Base-by-base conservation (phyloP, 768 basidiomycete species). In the Agrocybe praecox region DNA sequence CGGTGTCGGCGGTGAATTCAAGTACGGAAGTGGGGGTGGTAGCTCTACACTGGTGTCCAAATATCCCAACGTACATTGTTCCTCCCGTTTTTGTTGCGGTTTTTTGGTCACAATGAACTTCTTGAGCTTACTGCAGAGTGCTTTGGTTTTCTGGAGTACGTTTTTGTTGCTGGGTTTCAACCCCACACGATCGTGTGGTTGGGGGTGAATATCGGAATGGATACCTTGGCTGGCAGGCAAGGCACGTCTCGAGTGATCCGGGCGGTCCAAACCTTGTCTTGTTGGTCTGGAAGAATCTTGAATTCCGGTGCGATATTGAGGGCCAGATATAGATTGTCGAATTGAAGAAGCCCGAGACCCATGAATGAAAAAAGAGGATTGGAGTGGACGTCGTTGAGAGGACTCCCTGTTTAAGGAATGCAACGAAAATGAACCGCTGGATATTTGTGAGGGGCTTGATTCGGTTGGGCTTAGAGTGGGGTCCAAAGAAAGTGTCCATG, bases 401-500 rank as follows among this genome's bases (percentile, higher is more conserved):
- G 24, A 32, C 40, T 42, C 33, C 24, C 46, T 53, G 11, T 50
- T 22, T 12, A 34, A 43, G 12, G 61, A 58, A 21, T 51, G 45
- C 36, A 42, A 26, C 6, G 52, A 53, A 12, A 50, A 52, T 2
- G 52, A 50, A 9, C 24, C 22, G 34, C 14, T 29, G 32, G 49
- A 51, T 7, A 52, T 44, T n/a, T 53, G 52, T 26, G 65, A 65
- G 7, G 58, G 47, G 43, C n/a, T 55, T 10, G 59, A 52, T 45
- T 56, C 56, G 14, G 56, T 58, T 14, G 55, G 56, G 24, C 64
- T 50, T 45, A 59, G 52, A 6, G 55, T 57, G 46, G 69, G 66
- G 14, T 67, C 66, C 40, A 71, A 57, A 6, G 67, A 66, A 45
- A 71, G 65, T 6, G 72, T 70, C 72, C 72, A 71, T 2, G 72